Evolutionary conservation across 1,284 basidiomycete genomes (phyloP), one percentile per base, ranked within the genome.

Genomic region (Cryptococcus sp.): DNA sequence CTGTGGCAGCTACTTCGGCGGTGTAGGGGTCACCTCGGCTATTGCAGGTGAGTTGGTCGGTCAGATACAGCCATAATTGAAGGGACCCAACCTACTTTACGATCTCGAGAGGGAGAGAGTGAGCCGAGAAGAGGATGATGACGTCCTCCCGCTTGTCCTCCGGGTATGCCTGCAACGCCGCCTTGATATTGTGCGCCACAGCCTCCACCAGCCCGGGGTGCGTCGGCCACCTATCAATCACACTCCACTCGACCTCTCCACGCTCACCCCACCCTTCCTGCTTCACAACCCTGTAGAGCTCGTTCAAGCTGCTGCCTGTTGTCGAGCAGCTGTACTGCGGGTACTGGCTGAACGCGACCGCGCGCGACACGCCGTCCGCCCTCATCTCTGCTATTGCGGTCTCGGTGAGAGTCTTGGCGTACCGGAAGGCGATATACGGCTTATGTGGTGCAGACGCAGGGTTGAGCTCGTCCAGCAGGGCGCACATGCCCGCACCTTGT

Each of bases 321-420:
- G 96, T 99, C 62, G 89, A 93, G 79, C 96, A 98, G 69, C 89
- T 92, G 79, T 99, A 99, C 77, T 99, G 96, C 1, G 96, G 96
- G 75, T 99, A 99, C 79, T 99, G 96, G 2, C 91, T 92, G 79
- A 99, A 98, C 20, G 94, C 96, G 23, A 99, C 82, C 0, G 95
- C 96, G 55, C 94, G 82, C 71, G 83, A 87, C 37, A 99, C 92
- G 20, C 94, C 92, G 72, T 98, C 96, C 51, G 80, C 82, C 76
- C 85, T 87, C 87, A 99, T 89, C 76, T 91, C 85, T 55, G 82
- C 83, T 20, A 91, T 82, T 23, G 89, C 87, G 67, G 87, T 86
- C 66, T 89, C 86, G 36, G 94, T 97, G 57, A 98, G 79, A 1
- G 95, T 96, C 44, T 84, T 82, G 20, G 91, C 93, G 75, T 99